These are phyloP conservation scores for Eucalyptus virginea DNA, from an alignment of 345 rosid genomes.

Conservation along the genomic window DNA sequence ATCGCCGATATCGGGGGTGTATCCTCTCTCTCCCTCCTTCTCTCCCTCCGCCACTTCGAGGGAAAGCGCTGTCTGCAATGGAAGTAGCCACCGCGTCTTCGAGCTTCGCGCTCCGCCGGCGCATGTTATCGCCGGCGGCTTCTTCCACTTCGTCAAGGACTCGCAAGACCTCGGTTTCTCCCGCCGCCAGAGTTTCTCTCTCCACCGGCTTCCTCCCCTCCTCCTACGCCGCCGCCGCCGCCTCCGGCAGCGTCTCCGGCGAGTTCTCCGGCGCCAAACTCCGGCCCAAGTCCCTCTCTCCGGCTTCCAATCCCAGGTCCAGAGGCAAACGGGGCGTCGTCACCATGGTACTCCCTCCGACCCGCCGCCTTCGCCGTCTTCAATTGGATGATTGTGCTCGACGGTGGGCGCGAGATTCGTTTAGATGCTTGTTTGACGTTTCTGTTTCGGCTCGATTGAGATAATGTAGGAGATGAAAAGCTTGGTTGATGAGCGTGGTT, in stretches of 20 bases:
- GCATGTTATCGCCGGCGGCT: conserved; percentile 15
- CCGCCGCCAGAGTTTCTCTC: conserved; percentile 29
- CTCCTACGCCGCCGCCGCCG: conserved; percentile 11
- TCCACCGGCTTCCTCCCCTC: conserved; percentile 32
- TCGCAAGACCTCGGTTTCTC: conserved; percentile 9
- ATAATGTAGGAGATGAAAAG: background rate
- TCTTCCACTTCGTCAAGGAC: background rate
- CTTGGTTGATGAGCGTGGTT: background rate
- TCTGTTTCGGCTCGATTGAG: background rate
- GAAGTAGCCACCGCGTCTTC: conserved; percentile 38
- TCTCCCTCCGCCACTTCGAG: background rate
- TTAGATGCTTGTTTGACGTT: background rate
- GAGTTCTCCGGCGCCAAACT: conserved; percentile 43
- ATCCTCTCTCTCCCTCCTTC: background rate
- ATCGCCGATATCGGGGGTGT: background rate
- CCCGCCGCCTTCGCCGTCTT: background rate
- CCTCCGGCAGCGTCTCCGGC: conserved; percentile 31
- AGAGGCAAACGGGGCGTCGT: conserved; percentile 60
- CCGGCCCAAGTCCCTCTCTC: conserved; percentile 33
- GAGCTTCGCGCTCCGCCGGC: conserved; percentile 26
- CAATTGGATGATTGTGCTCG: background rate
- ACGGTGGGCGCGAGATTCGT: background rate
- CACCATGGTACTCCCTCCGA: conserved; percentile 35
- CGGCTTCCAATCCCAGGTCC: conserved; percentile 30
- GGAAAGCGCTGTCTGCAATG: conserved; percentile 7